Evolutionary conservation across 352 stramenopile species (phyloP).

Genomic region (Thraustotheca clavata): DNA sequence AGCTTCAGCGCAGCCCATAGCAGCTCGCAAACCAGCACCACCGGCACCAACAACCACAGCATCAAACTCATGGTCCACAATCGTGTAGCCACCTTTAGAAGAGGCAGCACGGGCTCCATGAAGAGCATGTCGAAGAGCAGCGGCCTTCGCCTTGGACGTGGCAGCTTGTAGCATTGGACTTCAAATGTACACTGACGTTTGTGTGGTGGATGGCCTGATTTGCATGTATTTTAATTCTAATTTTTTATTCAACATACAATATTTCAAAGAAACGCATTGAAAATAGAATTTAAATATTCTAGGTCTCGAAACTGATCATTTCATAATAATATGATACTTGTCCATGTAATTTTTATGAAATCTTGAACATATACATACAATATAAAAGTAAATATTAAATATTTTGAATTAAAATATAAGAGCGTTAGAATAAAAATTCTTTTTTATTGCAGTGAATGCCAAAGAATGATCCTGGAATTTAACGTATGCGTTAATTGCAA

Average conservation of each 20-base stretch:
- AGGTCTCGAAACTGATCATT: no score
- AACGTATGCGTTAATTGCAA: no score
- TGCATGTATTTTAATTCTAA: slow-evolving; percentile 4
- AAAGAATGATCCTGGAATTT: no score
- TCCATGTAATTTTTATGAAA: no score
- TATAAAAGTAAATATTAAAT: no score
- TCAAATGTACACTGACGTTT: slow-evolving; percentile 20
- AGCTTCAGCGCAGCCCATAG: slow-evolving; percentile 88
- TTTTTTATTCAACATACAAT: not conserved
- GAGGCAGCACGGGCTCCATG: slow-evolving; percentile 22
- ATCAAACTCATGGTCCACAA: slow-evolving; percentile 96
- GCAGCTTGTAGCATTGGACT: slow-evolving; percentile 20
- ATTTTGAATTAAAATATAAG: no score
- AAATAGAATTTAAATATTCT: no score
- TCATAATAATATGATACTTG: no score
- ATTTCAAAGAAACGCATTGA: not conserved
- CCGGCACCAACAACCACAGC: slow-evolving; percentile 94
- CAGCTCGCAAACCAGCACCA: slow-evolving; percentile 87
- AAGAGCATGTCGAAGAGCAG: slow-evolving; percentile 29
- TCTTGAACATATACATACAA: no score
- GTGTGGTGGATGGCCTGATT: slow-evolving; percentile 3
- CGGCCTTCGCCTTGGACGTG: slow-evolving; percentile 23
- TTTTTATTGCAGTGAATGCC: no score
- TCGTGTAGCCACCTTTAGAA: slow-evolving; percentile 33
- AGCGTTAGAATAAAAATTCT: no score